These are phyloP conservation scores for Phialocephala sp. DNA, from an alignment of 2,329 filamentous ascomycete genomes.

Conservation along the genomic window DNA sequence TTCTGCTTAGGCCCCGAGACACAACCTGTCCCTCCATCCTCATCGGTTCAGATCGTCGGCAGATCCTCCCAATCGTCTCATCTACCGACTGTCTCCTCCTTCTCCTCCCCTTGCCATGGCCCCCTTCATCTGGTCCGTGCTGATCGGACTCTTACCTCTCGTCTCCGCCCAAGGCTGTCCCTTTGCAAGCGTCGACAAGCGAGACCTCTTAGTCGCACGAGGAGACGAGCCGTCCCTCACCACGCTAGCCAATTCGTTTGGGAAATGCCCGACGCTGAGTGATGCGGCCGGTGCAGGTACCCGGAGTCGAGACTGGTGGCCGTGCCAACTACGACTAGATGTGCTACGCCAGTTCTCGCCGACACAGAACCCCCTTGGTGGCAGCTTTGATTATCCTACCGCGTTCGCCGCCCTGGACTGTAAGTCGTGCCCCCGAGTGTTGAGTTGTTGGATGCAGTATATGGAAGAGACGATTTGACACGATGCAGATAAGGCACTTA, in stretches of 20 bases:
- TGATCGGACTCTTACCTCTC: constrained; percentile 33
- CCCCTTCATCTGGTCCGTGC: constrained; percentile 26
- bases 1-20: not conserved
- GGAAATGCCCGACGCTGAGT: constrained; percentile 33
- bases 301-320: constrained; percentile 63
- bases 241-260: constrained; percentile 33
- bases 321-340: constrained; percentile 58
- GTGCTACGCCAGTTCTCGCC: constrained; percentile 63
- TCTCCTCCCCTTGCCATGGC: constrained; percentile 13
- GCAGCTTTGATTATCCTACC: constrained; percentile 61
- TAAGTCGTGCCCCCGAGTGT: constrained; percentile 38
- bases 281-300: constrained; percentile 53
- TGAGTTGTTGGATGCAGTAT: not conserved
- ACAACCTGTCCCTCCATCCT: not conserved
- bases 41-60: not conserved
- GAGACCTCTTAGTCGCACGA: constrained; percentile 27
- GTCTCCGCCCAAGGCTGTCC: constrained; percentile 34
- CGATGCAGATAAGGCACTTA: constrained; percentile 48
- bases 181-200: constrained; percentile 26
- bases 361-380: constrained; percentile 55
- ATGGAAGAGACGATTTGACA: constrained; percentile 15
- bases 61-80: not conserved
- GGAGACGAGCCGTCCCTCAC: constrained; percentile 30
- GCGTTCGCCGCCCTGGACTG: constrained; percentile 66
- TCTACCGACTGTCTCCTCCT: not conserved